Evolutionary conservation across 2,329 filamentous ascomycete genomes (phyloP).

Genomic region (Xylariaceae sp.): DNA sequence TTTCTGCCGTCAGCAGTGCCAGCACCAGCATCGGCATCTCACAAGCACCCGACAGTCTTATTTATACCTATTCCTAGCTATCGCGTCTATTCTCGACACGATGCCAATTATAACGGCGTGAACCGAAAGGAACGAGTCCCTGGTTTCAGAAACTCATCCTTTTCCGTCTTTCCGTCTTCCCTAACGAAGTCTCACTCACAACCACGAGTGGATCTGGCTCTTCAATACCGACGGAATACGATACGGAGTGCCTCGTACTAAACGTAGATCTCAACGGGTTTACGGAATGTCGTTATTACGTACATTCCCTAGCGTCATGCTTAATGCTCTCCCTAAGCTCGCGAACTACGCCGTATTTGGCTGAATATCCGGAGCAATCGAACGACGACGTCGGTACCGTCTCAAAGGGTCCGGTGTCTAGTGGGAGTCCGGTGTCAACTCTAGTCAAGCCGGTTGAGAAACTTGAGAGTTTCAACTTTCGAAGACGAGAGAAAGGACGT

Average conservation of each 20-base stretch:
- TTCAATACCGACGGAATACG: background rate
- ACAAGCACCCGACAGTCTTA: background rate
- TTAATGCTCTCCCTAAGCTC: background rate
- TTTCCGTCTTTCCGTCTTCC: background rate
- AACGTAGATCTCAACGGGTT: background rate
- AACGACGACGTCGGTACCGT: background rate
- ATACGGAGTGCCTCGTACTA: background rate
- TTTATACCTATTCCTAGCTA: background rate
- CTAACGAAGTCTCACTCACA: background rate
- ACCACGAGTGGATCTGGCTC: background rate
- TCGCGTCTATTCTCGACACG: background rate
- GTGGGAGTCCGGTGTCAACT: background rate
- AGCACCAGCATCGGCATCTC: background rate
- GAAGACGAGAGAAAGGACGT: too few species aligned
- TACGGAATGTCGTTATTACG: background rate
- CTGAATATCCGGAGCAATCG: background rate
- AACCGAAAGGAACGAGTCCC: background rate
- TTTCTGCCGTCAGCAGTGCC: background rate
- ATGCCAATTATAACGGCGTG: background rate
- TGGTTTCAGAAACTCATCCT: background rate
- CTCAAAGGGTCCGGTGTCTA: background rate
- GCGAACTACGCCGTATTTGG: background rate
- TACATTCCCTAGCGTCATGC: background rate
- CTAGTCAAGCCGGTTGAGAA: too few species aligned
- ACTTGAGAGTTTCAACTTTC: too few species aligned